Percentiles rank a stretch among this genome's conserved stretches.
phyloP scores from a whole-genome alignment of 139 green algal species.

The Chlamydomonas sphaeroides region DNA sequence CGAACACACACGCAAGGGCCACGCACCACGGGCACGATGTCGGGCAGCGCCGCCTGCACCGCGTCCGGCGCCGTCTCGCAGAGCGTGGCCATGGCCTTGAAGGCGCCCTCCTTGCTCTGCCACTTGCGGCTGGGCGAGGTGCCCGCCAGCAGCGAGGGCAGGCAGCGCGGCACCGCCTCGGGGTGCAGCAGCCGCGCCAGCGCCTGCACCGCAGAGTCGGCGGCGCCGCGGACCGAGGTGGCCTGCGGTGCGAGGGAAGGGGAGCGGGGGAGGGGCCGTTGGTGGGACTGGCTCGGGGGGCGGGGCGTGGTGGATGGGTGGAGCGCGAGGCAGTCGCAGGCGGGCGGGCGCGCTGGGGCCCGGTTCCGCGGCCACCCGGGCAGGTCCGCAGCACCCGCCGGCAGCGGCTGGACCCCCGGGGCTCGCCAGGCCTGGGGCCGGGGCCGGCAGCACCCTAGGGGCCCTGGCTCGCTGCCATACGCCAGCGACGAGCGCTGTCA shows the following conservation, averaged over 20 bases:
- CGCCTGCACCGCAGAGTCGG: constrained; percentile 55
- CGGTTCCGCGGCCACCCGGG: no score
- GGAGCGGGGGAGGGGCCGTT: background rate
- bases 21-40: constrained; percentile 73
- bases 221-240: constrained; percentile 60
- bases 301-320: no score
- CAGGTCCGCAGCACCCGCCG: no score
- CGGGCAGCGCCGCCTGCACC: constrained; percentile 67
- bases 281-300: no score
- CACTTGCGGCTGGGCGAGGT: constrained; percentile 52
- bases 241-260: constrained; percentile 6
- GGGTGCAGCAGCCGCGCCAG: constrained; percentile 30
- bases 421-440: no score
- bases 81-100: constrained; percentile 59
- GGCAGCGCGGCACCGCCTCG: constrained; percentile 48
- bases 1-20: background rate
- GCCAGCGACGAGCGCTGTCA: no score
- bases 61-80: constrained; percentile 46
- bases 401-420: no score
- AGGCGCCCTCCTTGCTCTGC: constrained; percentile 66
- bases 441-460: no score
- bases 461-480: no score
- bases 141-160: constrained; percentile 67
- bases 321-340: no score
- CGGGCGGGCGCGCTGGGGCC: no score